phyloP scores from a whole-genome alignment of 2,329 filamentous ascomycete genomes.

The Xylaria polymorpha region DNA sequence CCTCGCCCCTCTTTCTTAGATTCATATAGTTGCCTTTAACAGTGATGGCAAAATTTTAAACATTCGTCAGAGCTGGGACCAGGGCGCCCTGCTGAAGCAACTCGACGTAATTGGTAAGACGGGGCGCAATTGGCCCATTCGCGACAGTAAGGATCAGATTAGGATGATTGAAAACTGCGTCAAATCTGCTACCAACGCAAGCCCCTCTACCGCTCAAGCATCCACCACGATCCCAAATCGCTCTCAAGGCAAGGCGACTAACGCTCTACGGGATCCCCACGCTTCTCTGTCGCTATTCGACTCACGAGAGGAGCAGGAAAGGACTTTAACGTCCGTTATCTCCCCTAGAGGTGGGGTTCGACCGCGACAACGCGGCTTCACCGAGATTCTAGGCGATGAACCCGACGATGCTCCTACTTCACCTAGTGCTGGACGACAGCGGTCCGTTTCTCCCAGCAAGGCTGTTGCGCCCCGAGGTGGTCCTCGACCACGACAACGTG shows the following conservation, averaged over 20 bases:
- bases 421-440: conserved; percentile 59
- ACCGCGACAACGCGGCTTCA: conserved; percentile 74
- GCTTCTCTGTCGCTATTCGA: conserved; percentile 81
- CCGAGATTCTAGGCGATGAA: conserved; percentile 75
- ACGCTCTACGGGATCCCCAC: conserved; percentile 71
- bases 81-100: conserved; percentile 90
- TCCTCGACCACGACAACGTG: conserved; percentile 70
- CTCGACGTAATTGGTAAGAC: conserved; percentile 92
- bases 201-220: conserved; percentile 47
- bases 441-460: conserved; percentile 48
- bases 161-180: conserved; percentile 76
- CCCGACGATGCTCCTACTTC: conserved; percentile 53
- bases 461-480: conserved; percentile 45
- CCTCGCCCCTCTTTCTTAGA: conserved; percentile 60
- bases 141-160: conserved; percentile 85
- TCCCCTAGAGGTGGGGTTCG: conserved; percentile 69
- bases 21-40: conserved; percentile 90
- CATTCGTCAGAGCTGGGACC: conserved; percentile 94
- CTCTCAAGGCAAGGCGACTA: conserved; percentile 64
- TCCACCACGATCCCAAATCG: conserved; percentile 56
- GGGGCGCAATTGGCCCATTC: conserved; percentile 94
- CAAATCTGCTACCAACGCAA: conserved; percentile 58
- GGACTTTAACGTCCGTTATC: conserved; percentile 62
- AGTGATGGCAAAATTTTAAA: conserved; percentile 80
- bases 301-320: conserved; percentile 71